Evolutionary conservation across 2,329 filamentous ascomycete species (phyloP).

Genomic region (Macrophomina phaseolina): DNA sequence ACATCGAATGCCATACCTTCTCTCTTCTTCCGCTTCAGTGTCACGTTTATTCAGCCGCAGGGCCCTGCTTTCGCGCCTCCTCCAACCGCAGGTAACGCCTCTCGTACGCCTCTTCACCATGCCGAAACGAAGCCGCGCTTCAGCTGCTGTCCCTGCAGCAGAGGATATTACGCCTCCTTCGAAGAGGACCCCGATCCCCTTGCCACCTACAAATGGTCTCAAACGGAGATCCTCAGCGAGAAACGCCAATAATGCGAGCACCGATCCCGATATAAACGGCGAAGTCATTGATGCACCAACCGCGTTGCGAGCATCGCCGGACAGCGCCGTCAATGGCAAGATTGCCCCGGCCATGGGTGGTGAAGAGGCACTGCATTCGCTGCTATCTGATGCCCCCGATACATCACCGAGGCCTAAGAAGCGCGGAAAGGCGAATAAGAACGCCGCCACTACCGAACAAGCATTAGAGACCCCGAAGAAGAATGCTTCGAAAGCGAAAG

Average conservation of each 20-base stretch:
- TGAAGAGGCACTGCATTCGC: constrained; percentile 35
- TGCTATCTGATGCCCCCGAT: constrained; percentile 37
- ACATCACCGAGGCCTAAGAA: background rate
- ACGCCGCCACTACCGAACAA: background rate
- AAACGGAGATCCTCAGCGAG: constrained; percentile 8
- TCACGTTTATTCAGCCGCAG: background rate
- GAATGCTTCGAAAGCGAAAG: constrained; percentile 8
- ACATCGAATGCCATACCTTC: background rate
- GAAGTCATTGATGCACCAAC: constrained; percentile 51
- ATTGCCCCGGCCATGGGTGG: constrained; percentile 37
- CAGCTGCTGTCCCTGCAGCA: constrained; percentile 6
- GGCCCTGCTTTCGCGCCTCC: background rate
- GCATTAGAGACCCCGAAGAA: background rate
- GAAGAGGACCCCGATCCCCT: background rate
- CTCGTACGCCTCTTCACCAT: constrained; percentile 10
- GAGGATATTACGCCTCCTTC: constrained; percentile 17
- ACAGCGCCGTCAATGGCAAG: constrained; percentile 42
- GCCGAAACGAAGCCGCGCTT: constrained; percentile 21
- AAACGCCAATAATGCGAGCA: background rate
- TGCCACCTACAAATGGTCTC: background rate
- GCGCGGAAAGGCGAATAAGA: background rate
- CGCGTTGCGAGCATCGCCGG: constrained; percentile 52
- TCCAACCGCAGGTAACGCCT: background rate
- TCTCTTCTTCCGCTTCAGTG: background rate
- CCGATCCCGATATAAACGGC: constrained; percentile 44